Evolutionary conservation across 192 early-diverging fungal species (phyloP).

Genomic region (Phlyctochytrium arcticum): DNA sequence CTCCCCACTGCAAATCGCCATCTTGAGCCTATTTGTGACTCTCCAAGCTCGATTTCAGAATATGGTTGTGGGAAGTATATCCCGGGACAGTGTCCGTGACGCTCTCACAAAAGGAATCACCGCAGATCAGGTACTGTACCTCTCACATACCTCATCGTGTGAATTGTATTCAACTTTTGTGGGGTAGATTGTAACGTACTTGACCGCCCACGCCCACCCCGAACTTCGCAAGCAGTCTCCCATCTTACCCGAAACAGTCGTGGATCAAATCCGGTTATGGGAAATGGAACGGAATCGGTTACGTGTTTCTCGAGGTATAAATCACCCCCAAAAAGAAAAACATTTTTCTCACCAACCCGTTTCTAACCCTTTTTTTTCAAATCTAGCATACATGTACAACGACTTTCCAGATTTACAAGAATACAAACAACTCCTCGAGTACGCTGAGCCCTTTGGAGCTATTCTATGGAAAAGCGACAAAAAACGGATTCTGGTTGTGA

Average conservation of each 20-base stretch:
- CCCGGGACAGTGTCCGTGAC: conserved; percentile 78
- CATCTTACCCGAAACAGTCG: conserved; percentile 82
- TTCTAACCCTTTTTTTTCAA: not conserved
- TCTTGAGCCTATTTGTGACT: conserved; percentile 83
- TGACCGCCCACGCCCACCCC: conserved; percentile 85
- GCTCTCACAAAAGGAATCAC: conserved; percentile 87
- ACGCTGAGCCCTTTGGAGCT: conserved; percentile 70
- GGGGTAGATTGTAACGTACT: conserved; percentile 79
- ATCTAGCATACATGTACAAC: conserved; percentile 63
- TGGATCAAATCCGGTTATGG: conserved; percentile 95
- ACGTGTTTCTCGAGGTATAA: conserved; percentile 20
- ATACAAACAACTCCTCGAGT: conserved; percentile 70
- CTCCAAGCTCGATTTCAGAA: conserved; percentile 82
- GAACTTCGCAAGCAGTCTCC: conserved; percentile 83
- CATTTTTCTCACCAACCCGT: not conserved
- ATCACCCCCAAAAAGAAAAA: not conserved
- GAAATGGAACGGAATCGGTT: conserved; percentile 91
- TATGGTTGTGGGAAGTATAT: conserved; percentile 85
- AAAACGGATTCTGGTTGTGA: conserved; percentile 68
- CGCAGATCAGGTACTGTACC: conserved; percentile 72
- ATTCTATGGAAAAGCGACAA: conserved; percentile 74
- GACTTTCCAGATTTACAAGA: conserved; percentile 68
- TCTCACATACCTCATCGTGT: not conserved
- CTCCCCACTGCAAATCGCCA: conserved; percentile 90
- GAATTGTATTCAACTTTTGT: not conserved